phyloP scores from a whole-genome alignment of 192 early-diverging fungal species.

The Diversispora epigaea region DNA sequence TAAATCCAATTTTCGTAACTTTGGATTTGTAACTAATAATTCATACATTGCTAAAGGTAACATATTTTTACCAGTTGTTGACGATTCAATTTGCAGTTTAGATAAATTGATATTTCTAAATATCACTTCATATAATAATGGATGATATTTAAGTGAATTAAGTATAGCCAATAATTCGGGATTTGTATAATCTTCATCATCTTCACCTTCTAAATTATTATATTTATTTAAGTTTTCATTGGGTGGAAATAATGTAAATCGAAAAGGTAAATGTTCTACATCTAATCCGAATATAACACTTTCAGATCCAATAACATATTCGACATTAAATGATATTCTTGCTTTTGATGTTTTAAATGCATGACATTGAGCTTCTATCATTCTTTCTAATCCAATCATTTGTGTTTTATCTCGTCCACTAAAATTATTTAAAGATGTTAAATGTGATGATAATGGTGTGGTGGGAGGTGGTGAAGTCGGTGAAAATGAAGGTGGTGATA shows the following conservation, averaged over 20 bases:
- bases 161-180: slow-evolving; percentile 6
- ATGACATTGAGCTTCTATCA: slow-evolving; percentile 30
- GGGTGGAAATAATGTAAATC: background rate
- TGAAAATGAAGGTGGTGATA: no score
- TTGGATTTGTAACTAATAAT: slow-evolving; percentile 17
- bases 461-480: no score
- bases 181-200: background rate
- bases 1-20: slow-evolving; percentile 16
- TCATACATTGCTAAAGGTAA: slow-evolving; percentile 4
- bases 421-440: no score
- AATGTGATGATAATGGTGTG: no score
- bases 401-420: background rate
- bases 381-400: slow-evolving; percentile 2
- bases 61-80: slow-evolving; percentile 5
- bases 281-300: no score
- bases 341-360: background rate
- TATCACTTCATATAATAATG: slow-evolving; percentile 18
- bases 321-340: slow-evolving; percentile 7
- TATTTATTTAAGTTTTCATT: background rate
- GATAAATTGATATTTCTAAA: slow-evolving; percentile 10
- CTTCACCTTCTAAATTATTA: no score
- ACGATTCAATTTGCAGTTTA: slow-evolving; percentile 7
- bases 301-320: background rate
- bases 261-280: slow-evolving; percentile 3
- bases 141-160: slow-evolving; percentile 22